Evolutionary conservation across 2,329 filamentous ascomycete genomes (phyloP).

Genomic region (Xylariales sp.): DNA sequence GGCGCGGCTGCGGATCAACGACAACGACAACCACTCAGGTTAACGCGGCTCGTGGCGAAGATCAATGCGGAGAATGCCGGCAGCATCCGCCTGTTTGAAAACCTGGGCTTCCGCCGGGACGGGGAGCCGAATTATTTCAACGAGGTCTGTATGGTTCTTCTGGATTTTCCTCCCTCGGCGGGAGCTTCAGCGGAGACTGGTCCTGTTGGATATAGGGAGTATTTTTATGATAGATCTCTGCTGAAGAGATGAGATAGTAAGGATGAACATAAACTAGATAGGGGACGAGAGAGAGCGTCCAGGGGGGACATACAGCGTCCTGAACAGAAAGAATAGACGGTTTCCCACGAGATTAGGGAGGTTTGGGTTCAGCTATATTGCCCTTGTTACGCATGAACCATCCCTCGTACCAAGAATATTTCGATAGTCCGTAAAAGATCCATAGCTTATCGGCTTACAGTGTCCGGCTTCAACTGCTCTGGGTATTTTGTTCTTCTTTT

Average conservation of each 20-base stretch:
- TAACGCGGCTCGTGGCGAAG: conserved; percentile 68
- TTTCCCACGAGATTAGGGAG: not conserved
- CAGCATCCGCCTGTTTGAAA: conserved; percentile 64
- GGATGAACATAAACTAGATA: not conserved
- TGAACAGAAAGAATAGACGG: not conserved
- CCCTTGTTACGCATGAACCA: not conserved
- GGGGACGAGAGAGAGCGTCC: too few species aligned
- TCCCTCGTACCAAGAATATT: not conserved
- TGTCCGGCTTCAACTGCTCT: not conserved
- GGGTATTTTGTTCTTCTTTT: too few species aligned
- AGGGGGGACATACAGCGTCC: not conserved
- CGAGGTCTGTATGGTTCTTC: conserved; percentile 64
- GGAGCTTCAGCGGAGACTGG: not conserved
- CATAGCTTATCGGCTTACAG: not conserved
- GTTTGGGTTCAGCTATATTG: not conserved
- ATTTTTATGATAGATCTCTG: conserved; percentile 37
- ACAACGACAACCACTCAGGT: conserved; percentile 14
- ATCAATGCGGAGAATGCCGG: conserved; percentile 67
- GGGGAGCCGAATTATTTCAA: conserved; percentile 70
- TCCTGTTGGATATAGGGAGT: conserved; percentile 26
- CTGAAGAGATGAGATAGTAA: conserved; percentile 17
- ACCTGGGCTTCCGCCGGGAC: conserved; percentile 63
- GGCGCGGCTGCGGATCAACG: not conserved
- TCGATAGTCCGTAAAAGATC: not conserved
- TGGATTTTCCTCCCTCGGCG: conserved; percentile 40